Evolutionary conservation across 129 eudicot genomes (phyloP), one percentile per base, ranked within the genome.

Genomic region (Heracleum sosnowskyi): DNA sequence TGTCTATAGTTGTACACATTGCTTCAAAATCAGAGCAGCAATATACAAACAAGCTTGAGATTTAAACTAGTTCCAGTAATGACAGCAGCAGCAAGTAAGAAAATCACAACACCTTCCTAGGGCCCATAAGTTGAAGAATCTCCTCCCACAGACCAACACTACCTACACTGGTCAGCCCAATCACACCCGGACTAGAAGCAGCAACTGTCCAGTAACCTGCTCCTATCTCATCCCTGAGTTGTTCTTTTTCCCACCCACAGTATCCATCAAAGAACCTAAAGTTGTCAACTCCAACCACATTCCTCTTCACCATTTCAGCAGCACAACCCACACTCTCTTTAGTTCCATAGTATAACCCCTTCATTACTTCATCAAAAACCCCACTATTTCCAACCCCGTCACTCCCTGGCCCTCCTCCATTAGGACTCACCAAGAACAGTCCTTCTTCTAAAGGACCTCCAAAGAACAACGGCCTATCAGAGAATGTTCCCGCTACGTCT

Each of bases 171-270:
- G 86, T 74, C 5, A 90, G 81, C 86, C 92, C 96, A 80, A 95
- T 66, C 36, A 90, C 97, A 85, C 84, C 86, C 39, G 92, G 93
- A 76, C 98, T 94, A 81, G 93, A 91, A 33, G 96, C 96, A 75
- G 96, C 96, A 39, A 91, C 87, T 62, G 92, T 81, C 98, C 98
- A 95, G 85, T 90, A 91, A 7, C 98, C 97, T 20, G 92, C 93
- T 84, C 76, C 75, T 15, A 95, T 88, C 84, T 95, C 98, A 77
- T 87, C 97, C 68, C 85, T 89, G 76, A 91, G 24, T 71, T 91
- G 98, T 28, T 86, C 88, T 82, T 78, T 88, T 74, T 90, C 97
- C 98, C 98, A 95, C 39, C 96, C 98, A 88, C 98, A 95, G 79
- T 91, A 95, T 47, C 98, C 98, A 88, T 95, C 97, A 81, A 90